phyloP scores from a whole-genome alignment of 257 asterid genomes.

The Gentiana macrophylla region DNA sequence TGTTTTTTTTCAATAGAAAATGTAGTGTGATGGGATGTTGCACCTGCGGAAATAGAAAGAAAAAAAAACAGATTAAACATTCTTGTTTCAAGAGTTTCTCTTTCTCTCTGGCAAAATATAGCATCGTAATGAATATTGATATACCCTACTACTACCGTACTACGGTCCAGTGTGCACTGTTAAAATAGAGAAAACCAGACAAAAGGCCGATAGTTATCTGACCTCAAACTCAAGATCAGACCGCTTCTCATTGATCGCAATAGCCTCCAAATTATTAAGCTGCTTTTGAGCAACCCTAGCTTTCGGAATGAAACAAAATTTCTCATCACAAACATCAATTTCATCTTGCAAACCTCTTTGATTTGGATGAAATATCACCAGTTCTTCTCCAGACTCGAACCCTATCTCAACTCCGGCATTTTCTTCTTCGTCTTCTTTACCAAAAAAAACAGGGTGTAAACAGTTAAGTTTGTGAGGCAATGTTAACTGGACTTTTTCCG shows the following conservation, averaged over 20 bases:
- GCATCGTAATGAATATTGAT: too few relatives aligned
- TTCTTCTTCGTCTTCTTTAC: neutral
- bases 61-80: too few relatives aligned
- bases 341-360: neutral
- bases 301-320: neutral
- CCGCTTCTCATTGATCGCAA: conserved; percentile 8
- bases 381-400: conserved; percentile 12
- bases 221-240: conserved; percentile 20
- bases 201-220: neutral
- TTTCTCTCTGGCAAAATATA: too few relatives aligned
- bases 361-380: conserved; percentile 10
- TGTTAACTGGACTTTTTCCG: neutral
- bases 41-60: too few relatives aligned
- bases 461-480: conserved; percentile 7
- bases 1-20: too few relatives aligned
- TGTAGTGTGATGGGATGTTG: too few relatives aligned
- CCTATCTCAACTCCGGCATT: too few relatives aligned
- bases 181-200: too few relatives aligned
- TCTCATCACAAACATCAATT: neutral
- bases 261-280: neutral
- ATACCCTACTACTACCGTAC: too few relatives aligned
- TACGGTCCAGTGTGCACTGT: too few relatives aligned
- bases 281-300: neutral
- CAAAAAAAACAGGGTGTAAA: conserved; percentile 2
- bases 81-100: too few relatives aligned